Evolutionary conservation across 2,329 filamentous ascomycete genomes (phyloP), one percentile per base, ranked within the genome.

Genomic region (Tolypocladium inflatum): DNA sequence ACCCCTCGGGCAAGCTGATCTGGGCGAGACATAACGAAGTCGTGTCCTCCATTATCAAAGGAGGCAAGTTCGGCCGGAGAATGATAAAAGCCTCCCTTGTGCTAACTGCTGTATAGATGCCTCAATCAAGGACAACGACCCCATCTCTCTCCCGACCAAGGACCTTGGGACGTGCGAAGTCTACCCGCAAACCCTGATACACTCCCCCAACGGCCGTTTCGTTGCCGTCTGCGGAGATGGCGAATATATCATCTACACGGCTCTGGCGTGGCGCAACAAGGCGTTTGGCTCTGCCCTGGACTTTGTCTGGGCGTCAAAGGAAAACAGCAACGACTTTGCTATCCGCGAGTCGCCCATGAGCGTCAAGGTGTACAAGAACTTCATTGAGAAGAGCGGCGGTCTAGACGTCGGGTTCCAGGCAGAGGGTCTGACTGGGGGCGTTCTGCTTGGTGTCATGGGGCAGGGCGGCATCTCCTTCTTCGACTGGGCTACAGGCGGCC

Each of bases 211-310:
- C 66, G 91, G 91, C 55, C 86, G 91, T 60, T 94, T 94, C 65
- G 90, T 94, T 54, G 73, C 79, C 21, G 79, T 81, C 54, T 97
- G 93, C 64, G 94, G 94, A 64, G 94, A 99, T 71, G 94, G 94
- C 62, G 94, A 99, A 74, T 99, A 97, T 76, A 97, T 97, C 72
- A 96, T 97, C 68, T 97, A 97, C 78, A 97, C 94, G 35, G 92
- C 94, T 58, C 82, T 97, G 59, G 93, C 93, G 3, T 96, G 95
- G 83, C 87, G 94, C 71, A 97, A 99, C 76, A 97, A 97, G 78
- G 91, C 91, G 4, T 99, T 99, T 68, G 94, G 94, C 26, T 92
- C 90, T 45, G 94, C 93, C 8, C 78, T 97, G 56, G 94, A 99
- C 75, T 99, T 99, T 72, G 92, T 90, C 13, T 99, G 94, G 94